These are phyloP conservation scores for Lyophyllum decastes DNA, from an alignment of 768 basidiomycete species.

Conservation along the genomic window DNA sequence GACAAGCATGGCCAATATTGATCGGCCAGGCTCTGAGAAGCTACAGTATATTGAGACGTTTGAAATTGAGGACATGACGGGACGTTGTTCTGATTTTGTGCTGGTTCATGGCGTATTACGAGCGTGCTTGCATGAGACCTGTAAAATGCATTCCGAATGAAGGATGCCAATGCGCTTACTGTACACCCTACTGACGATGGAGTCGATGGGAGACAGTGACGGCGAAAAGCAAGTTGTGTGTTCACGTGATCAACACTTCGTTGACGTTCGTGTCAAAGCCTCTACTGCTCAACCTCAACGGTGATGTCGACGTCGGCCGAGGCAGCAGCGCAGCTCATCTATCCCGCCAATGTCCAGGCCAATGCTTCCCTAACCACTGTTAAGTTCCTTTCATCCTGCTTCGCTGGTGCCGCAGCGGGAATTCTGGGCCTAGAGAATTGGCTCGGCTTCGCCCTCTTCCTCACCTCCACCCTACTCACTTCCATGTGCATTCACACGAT, in stretches of 20 bases:
- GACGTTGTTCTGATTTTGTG: too few relatives aligned
- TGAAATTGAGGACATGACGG: too few relatives aligned
- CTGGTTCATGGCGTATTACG: too few relatives aligned
- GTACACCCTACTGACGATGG: too few relatives aligned
- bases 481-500: constrained; percentile 64
- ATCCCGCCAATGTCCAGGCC: constrained; percentile 63
- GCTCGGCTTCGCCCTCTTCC: constrained; percentile 80
- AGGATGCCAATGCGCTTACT: too few relatives aligned
- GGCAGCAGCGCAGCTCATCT: constrained; percentile 61
- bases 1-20: too few relatives aligned
- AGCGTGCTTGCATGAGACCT: too few relatives aligned
- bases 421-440: constrained; percentile 88
- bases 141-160: too few relatives aligned
- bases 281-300: constrained; percentile 5
- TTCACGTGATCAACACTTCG: constrained; percentile 14
- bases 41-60: too few relatives aligned
- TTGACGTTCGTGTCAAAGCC: constrained; percentile 6
- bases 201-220: background rate
- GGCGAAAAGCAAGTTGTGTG: background rate
- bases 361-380: constrained; percentile 64
- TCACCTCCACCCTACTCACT: constrained; percentile 65
- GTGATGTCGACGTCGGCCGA: constrained; percentile 52
- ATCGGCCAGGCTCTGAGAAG: too few relatives aligned
- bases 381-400: constrained; percentile 83
- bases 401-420: constrained; percentile 86